These are phyloP conservation scores for Alternaria sp. DNA, from an alignment of 2,329 filamentous ascomycete genomes.

Conservation along the genomic window DNA sequence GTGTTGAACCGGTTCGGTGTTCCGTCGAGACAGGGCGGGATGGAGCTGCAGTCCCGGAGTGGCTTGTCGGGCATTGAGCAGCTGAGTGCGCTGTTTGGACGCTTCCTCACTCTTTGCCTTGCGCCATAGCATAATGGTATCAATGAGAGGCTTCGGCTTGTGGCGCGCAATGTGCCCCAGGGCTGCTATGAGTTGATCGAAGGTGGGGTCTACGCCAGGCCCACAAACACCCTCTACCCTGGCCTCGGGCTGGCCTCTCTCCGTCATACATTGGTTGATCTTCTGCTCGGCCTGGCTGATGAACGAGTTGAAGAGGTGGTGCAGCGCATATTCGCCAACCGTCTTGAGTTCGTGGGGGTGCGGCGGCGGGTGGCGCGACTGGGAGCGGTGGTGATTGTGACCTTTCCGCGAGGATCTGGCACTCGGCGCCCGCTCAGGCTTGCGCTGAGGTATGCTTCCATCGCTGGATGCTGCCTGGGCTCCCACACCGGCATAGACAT, in stretches of 20 bases:
- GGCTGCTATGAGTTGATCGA: constrained; percentile 93
- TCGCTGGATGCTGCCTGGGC: constrained; percentile 24
- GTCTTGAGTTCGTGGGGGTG: constrained; percentile 81
- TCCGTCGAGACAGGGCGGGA: constrained; percentile 45
- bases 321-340: constrained; percentile 96
- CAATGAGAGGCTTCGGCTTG: constrained; percentile 93
- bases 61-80: constrained; percentile 46
- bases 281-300: constrained; percentile 97
- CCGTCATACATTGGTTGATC: constrained; percentile 85
- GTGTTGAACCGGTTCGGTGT: constrained; percentile 47
- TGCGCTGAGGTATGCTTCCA: constrained; percentile 34
- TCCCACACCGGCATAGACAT: constrained; percentile 20
- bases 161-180: constrained; percentile 93
- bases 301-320: constrained; percentile 97
- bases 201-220: constrained; percentile 83
- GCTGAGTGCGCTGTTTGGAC: constrained; percentile 44
- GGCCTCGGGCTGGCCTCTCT: constrained; percentile 80
- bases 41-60: constrained; percentile 31
- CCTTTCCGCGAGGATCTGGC: constrained; percentile 75
- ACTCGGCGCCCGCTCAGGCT: constrained; percentile 59
- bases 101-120: constrained; percentile 95
- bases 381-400: constrained; percentile 80
- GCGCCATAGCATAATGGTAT: constrained; percentile 97
- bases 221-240: constrained; percentile 91
- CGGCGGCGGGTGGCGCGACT: constrained; percentile 70